Conservation (phyloP, 345 rosid species). For the Odontarrhena argentea region DNA sequence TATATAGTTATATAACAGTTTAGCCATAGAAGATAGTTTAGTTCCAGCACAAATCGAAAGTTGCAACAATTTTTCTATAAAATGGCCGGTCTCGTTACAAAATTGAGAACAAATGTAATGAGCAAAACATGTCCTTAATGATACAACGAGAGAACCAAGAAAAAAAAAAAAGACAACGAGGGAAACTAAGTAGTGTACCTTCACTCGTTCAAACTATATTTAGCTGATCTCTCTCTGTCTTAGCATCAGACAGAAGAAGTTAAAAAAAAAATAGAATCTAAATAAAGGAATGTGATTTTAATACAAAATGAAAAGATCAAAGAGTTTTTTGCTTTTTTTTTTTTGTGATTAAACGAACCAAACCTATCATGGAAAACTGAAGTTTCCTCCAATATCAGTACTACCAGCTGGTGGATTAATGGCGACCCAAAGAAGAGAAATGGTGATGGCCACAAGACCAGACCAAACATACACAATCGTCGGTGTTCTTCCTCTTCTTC, state of each 20-base stretch:
- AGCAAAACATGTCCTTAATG: slow-evolving; percentile 19
- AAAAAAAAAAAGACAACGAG: slow-evolving; percentile 10
- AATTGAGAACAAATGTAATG: slow-evolving; percentile 9
- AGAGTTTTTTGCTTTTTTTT: neutral
- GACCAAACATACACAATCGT: slow-evolving; percentile 98
- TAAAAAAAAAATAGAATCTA: slow-evolving; percentile 23
- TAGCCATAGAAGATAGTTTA: neutral
- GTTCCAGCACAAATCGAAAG: neutral
- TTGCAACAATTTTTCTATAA: neutral
- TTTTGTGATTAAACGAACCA: slow-evolving; percentile 31
- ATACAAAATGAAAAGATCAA: neutral
- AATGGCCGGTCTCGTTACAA: neutral
- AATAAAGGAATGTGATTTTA: slow-evolving; percentile 27
- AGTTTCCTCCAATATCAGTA: slow-evolving; percentile 82
- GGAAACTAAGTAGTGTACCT: slow-evolving; percentile 16
- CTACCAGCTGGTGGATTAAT: slow-evolving; percentile 80
- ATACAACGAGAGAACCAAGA: slow-evolving; percentile 18
- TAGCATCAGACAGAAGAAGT: slow-evolving; percentile 26
- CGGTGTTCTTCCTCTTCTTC: slow-evolving; percentile 94
- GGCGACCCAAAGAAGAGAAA: slow-evolving; percentile 97
- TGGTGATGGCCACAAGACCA: slow-evolving; percentile 89
- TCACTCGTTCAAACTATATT: slow-evolving; percentile 12
- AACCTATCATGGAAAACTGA: slow-evolving; percentile 76
- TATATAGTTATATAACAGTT: neutral
- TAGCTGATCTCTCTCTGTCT: slow-evolving; percentile 32